phyloP scores from a whole-genome alignment of 1,284 basidiomycete genomes.

The Pulveroboletus sp. region DNA sequence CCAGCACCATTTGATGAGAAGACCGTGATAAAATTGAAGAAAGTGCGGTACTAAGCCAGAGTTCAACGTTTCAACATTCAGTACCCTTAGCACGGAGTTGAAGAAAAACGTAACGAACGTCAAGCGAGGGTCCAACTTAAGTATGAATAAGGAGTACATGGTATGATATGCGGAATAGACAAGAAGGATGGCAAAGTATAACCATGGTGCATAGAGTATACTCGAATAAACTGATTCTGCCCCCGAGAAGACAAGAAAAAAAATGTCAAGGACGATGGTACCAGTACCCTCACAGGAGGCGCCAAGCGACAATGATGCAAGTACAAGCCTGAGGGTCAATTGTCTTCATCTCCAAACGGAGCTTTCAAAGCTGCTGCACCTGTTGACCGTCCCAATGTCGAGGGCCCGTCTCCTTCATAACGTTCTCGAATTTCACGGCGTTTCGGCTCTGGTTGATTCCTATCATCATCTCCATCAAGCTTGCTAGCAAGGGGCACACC shows the following conservation, averaged over 20 bases:
- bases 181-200: slow-evolving; percentile 3
- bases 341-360: background rate
- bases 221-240: slow-evolving; percentile 9
- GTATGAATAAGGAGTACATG: slow-evolving; percentile 11
- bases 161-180: slow-evolving; percentile 13
- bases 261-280: background rate
- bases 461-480: slow-evolving; percentile 5
- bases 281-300: background rate
- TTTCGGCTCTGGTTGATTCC: slow-evolving; percentile 3
- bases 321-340: slow-evolving; percentile 3
- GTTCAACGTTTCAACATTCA: no score
- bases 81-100: no score
- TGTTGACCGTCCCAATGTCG: slow-evolving; percentile 33
- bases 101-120: background rate
- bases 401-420: slow-evolving; percentile 25
- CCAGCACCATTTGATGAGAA: slow-evolving; percentile 11
- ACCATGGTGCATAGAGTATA: slow-evolving; percentile 8
- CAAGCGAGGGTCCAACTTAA: background rate
- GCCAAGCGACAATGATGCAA: background rate
- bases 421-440: slow-evolving; percentile 3
- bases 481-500: slow-evolving; percentile 2
- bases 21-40: background rate
- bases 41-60: no score
- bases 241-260: slow-evolving; percentile 8
- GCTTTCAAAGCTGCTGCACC: slow-evolving; percentile 26